Conservation (phyloP, 495 filamentous ascomycete species). For the Astrothelium subdiscretum region DNA sequence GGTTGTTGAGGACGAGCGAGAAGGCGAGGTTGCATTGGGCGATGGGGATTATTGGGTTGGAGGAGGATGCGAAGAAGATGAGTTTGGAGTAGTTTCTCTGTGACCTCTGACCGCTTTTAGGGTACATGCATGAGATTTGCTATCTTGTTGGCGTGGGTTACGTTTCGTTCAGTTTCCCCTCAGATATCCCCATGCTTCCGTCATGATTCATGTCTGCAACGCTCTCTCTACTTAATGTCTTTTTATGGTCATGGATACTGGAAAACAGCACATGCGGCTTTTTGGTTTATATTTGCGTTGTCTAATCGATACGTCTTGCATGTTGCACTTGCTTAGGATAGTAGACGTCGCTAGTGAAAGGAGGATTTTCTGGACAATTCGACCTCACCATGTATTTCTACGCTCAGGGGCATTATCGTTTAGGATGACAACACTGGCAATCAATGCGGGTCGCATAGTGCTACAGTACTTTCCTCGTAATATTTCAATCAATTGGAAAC, state of each 20-base stretch:
- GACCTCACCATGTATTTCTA: too few relatives aligned
- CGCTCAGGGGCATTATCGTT: too few relatives aligned
- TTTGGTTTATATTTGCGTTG: too few relatives aligned
- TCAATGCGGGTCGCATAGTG: too few relatives aligned
- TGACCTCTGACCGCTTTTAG: neutral
- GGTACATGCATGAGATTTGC: neutral
- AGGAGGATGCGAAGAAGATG: constrained; percentile 42
- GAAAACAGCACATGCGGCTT: too few relatives aligned
- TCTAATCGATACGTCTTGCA: too few relatives aligned
- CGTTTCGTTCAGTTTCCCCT: neutral
- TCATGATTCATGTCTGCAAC: neutral
- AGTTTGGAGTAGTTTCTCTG: neutral
- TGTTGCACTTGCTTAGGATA: too few relatives aligned
- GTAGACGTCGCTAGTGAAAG: too few relatives aligned
- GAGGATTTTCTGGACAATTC: too few relatives aligned
- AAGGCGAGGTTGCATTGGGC: constrained; percentile 41
- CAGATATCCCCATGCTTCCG: neutral
- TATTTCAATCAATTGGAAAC: too few relatives aligned
- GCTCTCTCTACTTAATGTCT: neutral
- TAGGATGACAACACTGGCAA: too few relatives aligned
- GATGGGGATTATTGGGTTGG: constrained; percentile 46
- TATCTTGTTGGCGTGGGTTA: neutral
- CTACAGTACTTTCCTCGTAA: too few relatives aligned
- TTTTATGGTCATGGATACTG: neutral
- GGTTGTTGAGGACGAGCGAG: constrained; percentile 38